Percentiles rank a stretch among this genome's conserved stretches.
Conservation (phyloP, 2,329 filamentous ascomycete species). For the Teratosphaeria gauchensis region DNA sequence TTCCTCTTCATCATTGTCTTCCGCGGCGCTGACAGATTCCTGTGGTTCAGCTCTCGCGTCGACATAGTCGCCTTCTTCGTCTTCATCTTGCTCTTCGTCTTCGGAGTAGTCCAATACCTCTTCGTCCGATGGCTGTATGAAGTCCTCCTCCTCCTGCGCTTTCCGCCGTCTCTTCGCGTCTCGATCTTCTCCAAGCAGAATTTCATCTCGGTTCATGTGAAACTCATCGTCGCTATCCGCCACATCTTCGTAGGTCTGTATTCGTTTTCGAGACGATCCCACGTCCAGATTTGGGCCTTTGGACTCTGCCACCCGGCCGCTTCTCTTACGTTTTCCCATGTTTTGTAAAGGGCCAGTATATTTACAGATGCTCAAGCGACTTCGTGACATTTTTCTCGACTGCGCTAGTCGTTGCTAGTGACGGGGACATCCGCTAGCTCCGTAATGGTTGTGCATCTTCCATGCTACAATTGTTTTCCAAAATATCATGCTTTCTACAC, state of each 20-base stretch:
- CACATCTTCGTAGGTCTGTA: slow-evolving; percentile 62
- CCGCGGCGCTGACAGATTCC: neutral
- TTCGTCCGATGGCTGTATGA: slow-evolving; percentile 51
- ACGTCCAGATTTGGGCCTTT: slow-evolving; percentile 13
- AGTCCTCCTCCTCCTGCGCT: slow-evolving; percentile 56
- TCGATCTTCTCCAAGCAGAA: slow-evolving; percentile 74
- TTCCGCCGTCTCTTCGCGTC: slow-evolving; percentile 67
- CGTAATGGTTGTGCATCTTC: neutral
- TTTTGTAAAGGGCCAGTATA: neutral
- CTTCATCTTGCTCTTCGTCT: slow-evolving; percentile 39
- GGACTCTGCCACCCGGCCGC: slow-evolving; percentile 1
- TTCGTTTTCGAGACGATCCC: slow-evolving; percentile 43
- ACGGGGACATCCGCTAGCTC: neutral
- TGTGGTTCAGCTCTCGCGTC: neutral
- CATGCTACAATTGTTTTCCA: no score
- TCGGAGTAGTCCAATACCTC: slow-evolving; percentile 48
- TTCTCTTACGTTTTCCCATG: slow-evolving; percentile 16
- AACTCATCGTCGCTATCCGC: slow-evolving; percentile 93
- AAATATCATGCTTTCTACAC: no score
- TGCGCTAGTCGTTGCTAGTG: neutral
- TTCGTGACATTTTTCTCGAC: neutral
- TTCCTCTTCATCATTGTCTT: slow-evolving; percentile 23
- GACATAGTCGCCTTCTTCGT: slow-evolving; percentile 56
- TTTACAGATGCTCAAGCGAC: no score
- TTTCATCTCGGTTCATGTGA: slow-evolving; percentile 74